Evolutionary conservation across 257 asterid genomes (phyloP).

Genomic region (Solanum peruvianum): DNA sequence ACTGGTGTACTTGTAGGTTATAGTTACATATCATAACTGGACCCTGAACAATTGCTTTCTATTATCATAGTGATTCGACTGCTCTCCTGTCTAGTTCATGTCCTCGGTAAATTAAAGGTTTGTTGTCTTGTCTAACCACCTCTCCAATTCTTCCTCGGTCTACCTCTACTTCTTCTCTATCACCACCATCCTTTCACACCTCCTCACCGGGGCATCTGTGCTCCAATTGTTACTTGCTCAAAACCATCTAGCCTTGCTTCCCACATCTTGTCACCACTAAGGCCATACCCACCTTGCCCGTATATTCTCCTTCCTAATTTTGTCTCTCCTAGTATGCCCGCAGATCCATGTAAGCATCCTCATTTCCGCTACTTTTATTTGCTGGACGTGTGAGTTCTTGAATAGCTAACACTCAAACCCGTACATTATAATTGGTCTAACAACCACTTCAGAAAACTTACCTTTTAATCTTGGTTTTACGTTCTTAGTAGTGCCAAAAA

Average conservation of each 20-base stretch:
- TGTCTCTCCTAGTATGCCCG: not conserved
- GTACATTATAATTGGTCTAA: not conserved
- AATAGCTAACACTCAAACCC: not conserved
- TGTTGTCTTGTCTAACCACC: not conserved
- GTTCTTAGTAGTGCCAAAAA: not conserved
- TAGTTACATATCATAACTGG: not conserved
- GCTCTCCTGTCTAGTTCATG: not conserved
- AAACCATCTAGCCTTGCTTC: not conserved
- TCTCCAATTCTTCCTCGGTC: not conserved
- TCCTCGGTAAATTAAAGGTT: not conserved
- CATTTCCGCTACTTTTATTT: not conserved
- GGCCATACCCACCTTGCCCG: not conserved
- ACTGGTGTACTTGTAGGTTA: not conserved
- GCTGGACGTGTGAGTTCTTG: not conserved
- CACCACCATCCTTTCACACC: not conserved
- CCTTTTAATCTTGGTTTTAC: not conserved
- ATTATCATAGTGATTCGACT: not conserved
- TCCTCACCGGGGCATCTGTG: not conserved
- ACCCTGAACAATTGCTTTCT: not conserved
- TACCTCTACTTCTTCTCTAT: not conserved
- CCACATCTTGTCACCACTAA: accelerated
- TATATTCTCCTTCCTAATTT: not conserved
- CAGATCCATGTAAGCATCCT: not conserved
- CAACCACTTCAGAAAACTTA: not conserved
- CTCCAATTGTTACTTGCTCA: accelerated